Base-by-base conservation (phyloP, 805 yeast genomes). In the Metschnikowia reukaufii region DNA sequence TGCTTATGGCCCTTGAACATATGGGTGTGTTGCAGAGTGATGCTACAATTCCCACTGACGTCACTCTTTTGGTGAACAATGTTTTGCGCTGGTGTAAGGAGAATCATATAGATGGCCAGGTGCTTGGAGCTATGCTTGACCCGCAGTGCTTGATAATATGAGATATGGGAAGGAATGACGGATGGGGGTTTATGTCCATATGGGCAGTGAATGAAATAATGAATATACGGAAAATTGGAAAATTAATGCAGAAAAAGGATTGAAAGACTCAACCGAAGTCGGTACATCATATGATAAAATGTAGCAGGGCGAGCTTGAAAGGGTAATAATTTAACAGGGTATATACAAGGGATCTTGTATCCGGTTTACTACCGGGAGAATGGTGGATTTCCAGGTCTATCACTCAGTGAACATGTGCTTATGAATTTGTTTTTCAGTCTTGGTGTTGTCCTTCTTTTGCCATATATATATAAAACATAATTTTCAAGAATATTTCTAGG, bases 1-100 rank as follows among this genome's bases (percentile, higher is more conserved):
- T 86, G 0, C 57, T 81, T 1, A 60, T 78, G 58, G 74, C 92
- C 0, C 62, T 87, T 21, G 81, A 82, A 51, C 68, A 77, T 52
- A 78, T 87, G 82, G 52, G 60, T 37, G 55, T 62, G 8, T 47
- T 70, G 19, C 48, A 39, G 36, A 32, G 21, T 17, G 41, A 18
- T 13, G 17, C 34, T 4, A 36, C 27, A 19, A 36, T 20, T 4
- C 6, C 23, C 12, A 13, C 29, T 4, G 49, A 36, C 19, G 40
- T 29, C 15, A 33, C 34, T 23, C 35, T 39, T 20, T 25, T 38
- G 35, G 30, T 39, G 36, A 38, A 23, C 41, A 46, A 39, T 17
- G 50, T 68, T 2, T 44, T 46, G 9, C 27, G 42, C 12, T 72
- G 74, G 72, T 70, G 74, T 50, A 35, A 35, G 16, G 35, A 45